Base-by-base conservation (phyloP, 2,329 filamentous ascomycete species). In the Fusarium multiceps region DNA sequence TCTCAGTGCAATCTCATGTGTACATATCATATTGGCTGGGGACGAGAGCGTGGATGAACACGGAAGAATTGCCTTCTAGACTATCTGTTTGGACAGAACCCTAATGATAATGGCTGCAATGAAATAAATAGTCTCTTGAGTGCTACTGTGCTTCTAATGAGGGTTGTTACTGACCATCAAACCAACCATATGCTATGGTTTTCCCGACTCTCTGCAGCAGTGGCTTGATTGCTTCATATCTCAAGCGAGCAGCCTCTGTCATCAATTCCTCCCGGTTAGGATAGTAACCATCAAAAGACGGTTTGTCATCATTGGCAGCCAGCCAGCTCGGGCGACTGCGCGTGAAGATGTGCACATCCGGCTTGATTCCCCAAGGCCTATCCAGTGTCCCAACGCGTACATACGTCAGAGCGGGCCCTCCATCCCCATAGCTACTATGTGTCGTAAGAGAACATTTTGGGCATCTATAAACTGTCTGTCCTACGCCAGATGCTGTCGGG, bases 331-430 rank as follows among this genome's bases (percentile, higher is more conserved):
- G 66, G 59, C 81, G 83, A 58, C 78, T 81, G 34, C 75, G 72
- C 20, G 77, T 79, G 63, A 75, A 86, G 53, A 85, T 82, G 72
- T 86, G 83, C 21, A 82, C 78, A 70, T 84, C 81, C 2, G 83
- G 83, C n/a, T 77, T 75, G 10, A 82, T 68, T 55, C 78, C 71
- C 65, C 76, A 75, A 9, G 79, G 74, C 16, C 72, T 68, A 71
- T 84, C 83, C 49, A 86, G 75, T 13, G 83, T 85, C 5, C 84
- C 83, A 27, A 78, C 80, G 41, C 82, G 79, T 12, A 86, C 68
- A 66, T 80, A 84, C 18, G 75, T 73, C 13, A 80, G 55, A 55
- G 75, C 47, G 10, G 71, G 69, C 4, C 78, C 78, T 14, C 63
- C 65, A 40, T 77, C 78, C 14, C 51, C 75, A 69, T 85, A 86